phyloP scores from a whole-genome alignment of 1,284 basidiomycete genomes.

The Tilletia indica region DNA sequence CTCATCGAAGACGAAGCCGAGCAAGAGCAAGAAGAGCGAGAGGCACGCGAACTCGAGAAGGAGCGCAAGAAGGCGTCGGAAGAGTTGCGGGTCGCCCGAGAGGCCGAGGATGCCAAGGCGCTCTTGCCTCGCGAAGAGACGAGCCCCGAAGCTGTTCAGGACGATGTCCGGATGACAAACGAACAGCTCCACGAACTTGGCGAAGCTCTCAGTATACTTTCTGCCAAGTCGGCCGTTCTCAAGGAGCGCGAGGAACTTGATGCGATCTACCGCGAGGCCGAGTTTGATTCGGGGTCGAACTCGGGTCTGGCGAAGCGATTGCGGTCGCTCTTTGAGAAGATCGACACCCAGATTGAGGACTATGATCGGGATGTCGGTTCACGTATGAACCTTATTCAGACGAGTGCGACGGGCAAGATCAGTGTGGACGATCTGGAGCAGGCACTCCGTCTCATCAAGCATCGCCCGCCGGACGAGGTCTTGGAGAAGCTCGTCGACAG shows the following conservation, averaged over 20 bases:
- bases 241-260: conserved; percentile 92
- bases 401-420: conserved; percentile 86
- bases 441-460: conserved; percentile 88
- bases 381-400: conserved; percentile 89
- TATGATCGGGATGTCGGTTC: conserved; percentile 79
- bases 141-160: conserved; percentile 56
- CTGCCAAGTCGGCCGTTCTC: conserved; percentile 91
- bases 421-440: conserved; percentile 84
- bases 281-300: conserved; percentile 46
- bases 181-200: conserved; percentile 93
- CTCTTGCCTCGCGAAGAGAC: conserved; percentile 10
- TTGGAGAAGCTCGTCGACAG: conserved; percentile 81
- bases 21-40: conserved; percentile 89
- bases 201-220: conserved; percentile 85
- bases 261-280: conserved; percentile 77
- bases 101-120: conserved; percentile 15
- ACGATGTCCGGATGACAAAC: conserved; percentile 88
- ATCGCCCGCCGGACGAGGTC: conserved; percentile 83
- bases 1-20: conserved; percentile 98
- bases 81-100: conserved; percentile 1
- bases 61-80: conserved; percentile 66
- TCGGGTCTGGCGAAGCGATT: conserved; percentile 88
- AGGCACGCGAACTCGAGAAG: conserved; percentile 78
- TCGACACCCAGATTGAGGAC: conserved; percentile 86
- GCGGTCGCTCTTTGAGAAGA: conserved; percentile 89